A percentile compares a stretch with the other conserved stretches of the same genome.
Evolutionary conservation across 768 basidiomycete species (phyloP).

Genomic region (Pholiota conissans): DNA sequence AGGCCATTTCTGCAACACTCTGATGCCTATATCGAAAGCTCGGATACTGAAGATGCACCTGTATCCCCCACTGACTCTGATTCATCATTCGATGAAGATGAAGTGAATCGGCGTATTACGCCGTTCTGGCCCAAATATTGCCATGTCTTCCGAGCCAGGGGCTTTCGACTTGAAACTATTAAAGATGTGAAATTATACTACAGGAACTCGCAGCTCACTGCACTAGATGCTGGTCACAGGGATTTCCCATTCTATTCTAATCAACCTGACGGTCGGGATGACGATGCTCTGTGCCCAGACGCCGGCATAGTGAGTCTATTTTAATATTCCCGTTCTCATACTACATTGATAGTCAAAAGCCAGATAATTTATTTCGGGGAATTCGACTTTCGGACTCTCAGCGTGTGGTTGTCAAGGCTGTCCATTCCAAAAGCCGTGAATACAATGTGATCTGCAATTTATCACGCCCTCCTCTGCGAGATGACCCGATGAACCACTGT

Average conservation of each 20-base stretch:
- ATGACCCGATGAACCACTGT: slow-evolving; percentile 71
- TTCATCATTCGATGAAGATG: slow-evolving; percentile 58
- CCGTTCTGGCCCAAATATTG: slow-evolving; percentile 66
- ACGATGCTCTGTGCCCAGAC: slow-evolving; percentile 68
- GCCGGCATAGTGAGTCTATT: slow-evolving; percentile 59
- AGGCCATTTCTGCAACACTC: slow-evolving; percentile 8
- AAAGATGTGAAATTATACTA: slow-evolving; percentile 66
- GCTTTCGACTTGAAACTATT: slow-evolving; percentile 68
- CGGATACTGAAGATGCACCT: slow-evolving; percentile 20
- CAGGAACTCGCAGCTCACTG: slow-evolving; percentile 17
- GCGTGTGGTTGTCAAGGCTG: slow-evolving; percentile 68
- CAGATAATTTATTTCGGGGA: slow-evolving; percentile 73
- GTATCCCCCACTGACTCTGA: slow-evolving; percentile 46
- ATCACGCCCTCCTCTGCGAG: slow-evolving; percentile 48
- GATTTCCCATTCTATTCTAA: slow-evolving; percentile 10
- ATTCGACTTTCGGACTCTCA: slow-evolving; percentile 47
- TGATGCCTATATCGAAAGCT: slow-evolving; percentile 3
- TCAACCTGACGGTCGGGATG: slow-evolving; percentile 24
- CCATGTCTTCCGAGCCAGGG: slow-evolving; percentile 43
- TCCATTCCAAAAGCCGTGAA: slow-evolving; percentile 63
- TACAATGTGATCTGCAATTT: slow-evolving; percentile 57
- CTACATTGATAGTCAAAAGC: slow-evolving; percentile 38
- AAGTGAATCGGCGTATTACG: slow-evolving; percentile 55
- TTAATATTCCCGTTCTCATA: not conserved
- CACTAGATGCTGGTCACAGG: slow-evolving; percentile 11